A percentile compares a stretch with the other conserved stretches of the same genome.
phyloP scores from a whole-genome alignment of 1,284 basidiomycete genomes.

The Cryptococcus wingfieldii region DNA sequence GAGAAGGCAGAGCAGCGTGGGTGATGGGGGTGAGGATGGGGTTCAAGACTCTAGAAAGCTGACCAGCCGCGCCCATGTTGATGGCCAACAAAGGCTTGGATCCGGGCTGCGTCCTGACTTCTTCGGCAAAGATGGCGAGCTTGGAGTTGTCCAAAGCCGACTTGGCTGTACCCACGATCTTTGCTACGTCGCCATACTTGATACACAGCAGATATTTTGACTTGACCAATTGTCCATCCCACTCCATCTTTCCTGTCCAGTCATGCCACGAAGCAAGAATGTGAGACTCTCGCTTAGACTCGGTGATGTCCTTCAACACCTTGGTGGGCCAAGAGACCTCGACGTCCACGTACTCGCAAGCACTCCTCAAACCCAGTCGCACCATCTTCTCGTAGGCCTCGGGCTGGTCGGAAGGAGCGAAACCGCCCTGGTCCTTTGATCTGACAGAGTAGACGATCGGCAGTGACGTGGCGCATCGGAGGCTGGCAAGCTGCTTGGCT shows the following conservation, averaged over 20 bases:
- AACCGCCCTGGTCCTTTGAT: constrained; percentile 82
- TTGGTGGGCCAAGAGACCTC: constrained; percentile 73
- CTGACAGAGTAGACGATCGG: constrained; percentile 92
- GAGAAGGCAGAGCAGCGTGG: constrained; percentile 73
- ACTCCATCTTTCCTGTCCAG: constrained; percentile 78
- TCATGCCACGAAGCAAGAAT: constrained; percentile 95
- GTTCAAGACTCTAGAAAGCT: constrained; percentile 85
- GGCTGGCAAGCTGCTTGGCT: constrained; percentile 69
- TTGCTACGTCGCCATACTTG: constrained; percentile 78
- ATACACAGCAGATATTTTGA: constrained; percentile 65
- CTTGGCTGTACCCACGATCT: constrained; percentile 83
- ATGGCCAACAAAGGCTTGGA: constrained; percentile 83
- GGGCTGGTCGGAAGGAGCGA: constrained; percentile 74
- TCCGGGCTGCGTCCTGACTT: constrained; percentile 40
- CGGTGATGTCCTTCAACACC: constrained; percentile 59
- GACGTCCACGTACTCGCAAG: constrained; percentile 89
- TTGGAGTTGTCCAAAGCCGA: constrained; percentile 73
- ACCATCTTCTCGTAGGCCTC: constrained; percentile 75
- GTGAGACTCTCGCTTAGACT: constrained; percentile 66
- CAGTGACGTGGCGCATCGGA: constrained; percentile 71
- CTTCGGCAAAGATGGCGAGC: constrained; percentile 66
- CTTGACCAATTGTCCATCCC: constrained; percentile 66
- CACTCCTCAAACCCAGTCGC: constrained; percentile 72
- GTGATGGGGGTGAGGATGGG: constrained; percentile 82
- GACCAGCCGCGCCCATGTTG: constrained; percentile 87